Percentiles rank a stretch among this genome's conserved stretches.
Evolutionary conservation across 225 moss, liverwort and hornwort genomes (phyloP).

Genomic region (Physcomitrellopsis africana): DNA sequence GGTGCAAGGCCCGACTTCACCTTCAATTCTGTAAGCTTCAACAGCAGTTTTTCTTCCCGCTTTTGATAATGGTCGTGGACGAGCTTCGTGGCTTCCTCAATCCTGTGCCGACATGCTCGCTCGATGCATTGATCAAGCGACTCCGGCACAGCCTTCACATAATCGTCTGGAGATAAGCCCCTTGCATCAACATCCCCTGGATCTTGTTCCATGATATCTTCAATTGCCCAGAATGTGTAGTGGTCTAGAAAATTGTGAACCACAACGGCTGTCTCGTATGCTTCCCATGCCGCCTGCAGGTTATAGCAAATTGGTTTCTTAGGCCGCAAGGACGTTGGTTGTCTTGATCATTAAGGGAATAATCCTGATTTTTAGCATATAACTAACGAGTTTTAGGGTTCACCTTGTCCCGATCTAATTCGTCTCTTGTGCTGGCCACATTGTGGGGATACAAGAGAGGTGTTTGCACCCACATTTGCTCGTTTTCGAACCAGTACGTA

Average conservation of each 20-base stretch:
- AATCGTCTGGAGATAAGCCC: constrained; percentile 49
- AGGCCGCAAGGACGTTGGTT: not conserved
- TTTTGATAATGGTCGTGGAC: constrained; percentile 48
- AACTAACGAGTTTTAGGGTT: not conserved
- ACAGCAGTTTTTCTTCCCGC: constrained; percentile 45
- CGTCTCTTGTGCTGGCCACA: constrained; percentile 38
- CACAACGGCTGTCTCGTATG: constrained; percentile 34
- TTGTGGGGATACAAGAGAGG: constrained; percentile 44
- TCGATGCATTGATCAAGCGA: constrained; percentile 51
- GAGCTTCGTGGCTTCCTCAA: constrained; percentile 53
- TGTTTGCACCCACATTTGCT: constrained; percentile 56
- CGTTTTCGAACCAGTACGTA: constrained; percentile 31
- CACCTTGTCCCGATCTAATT: constrained; percentile 50
- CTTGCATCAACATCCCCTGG: constrained; percentile 32
- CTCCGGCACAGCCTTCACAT: constrained; percentile 55
- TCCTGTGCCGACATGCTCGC: constrained; percentile 49
- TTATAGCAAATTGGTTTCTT: not conserved
- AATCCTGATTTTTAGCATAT: not conserved
- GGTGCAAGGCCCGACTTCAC: constrained; percentile 51
- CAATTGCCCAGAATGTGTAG: constrained; percentile 42
- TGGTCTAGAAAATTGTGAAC: constrained; percentile 44
- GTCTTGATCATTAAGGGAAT: not conserved
- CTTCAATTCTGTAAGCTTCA: constrained; percentile 44
- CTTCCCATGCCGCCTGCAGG: constrained; percentile 50
- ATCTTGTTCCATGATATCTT: constrained; percentile 42